These are phyloP conservation scores for Planoprotostelium fungivorum DNA, from an alignment of 78 protist genomes.

Conservation along the genomic window DNA sequence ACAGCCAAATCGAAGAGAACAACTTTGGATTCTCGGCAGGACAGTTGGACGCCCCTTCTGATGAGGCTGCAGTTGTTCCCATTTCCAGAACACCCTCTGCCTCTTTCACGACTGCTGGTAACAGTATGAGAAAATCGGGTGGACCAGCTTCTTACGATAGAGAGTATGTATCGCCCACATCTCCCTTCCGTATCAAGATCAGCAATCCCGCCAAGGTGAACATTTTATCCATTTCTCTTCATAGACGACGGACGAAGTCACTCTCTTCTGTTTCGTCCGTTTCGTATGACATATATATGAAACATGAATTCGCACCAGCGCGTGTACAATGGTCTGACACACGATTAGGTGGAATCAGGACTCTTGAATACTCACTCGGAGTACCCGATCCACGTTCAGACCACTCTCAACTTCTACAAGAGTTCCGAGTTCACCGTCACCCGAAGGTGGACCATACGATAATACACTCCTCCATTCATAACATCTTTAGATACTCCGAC, in stretches of 20 bases:
- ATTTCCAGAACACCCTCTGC: background rate
- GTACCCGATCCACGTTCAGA: background rate
- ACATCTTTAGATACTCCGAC: slow-evolving; percentile 33
- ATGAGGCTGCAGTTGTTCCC: background rate
- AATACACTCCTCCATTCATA: no score
- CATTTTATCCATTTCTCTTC: no score
- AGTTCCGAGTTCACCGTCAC: background rate
- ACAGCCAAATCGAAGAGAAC: no score
- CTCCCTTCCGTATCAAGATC: background rate
- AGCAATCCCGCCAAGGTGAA: background rate
- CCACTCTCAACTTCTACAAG: background rate
- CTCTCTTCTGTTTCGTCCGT: no score
- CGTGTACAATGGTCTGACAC: no score
- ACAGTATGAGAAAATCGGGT: background rate
- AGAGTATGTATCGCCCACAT: no score
- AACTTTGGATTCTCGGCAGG: background rate
- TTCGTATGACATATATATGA: no score
- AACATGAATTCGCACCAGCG: no score
- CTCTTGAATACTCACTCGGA: background rate
- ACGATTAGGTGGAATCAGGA: background rate
- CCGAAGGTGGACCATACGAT: background rate
- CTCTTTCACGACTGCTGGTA: background rate
- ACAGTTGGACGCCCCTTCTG: no score
- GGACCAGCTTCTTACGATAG: background rate
- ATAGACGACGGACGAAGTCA: no score